Base-by-base conservation (phyloP, 139 green algal species). In the Astrephomene gubernaculifera region DNA sequence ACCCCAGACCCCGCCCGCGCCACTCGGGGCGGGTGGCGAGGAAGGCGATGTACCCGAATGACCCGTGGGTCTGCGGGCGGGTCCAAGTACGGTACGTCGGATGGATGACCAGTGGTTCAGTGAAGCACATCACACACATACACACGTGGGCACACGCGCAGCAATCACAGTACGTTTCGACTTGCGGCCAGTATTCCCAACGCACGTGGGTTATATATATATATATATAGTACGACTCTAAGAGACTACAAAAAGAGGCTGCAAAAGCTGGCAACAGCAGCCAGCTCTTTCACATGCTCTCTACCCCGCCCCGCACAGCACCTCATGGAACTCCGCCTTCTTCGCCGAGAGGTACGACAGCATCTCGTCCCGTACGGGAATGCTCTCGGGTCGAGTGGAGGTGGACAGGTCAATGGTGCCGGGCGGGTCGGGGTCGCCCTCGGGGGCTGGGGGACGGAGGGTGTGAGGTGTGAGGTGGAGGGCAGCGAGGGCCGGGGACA, bases 11-110 rank as follows among this genome's bases (percentile, higher is more conserved):
- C 60, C 39, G 72, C 60, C 75, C 75, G 14, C 24, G 43, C 53
- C 14, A 73, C 75, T 72, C 75, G 2, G 75, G 75, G 5, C 60
- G 60, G 21, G 41, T 35, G 57, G 39, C 57, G 29, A 83, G 57
- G 60, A 83, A 83, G 38, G 39, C 41, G 29, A 83, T 24, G 75
- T 83, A 83, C 75, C 63, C 60, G 75, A 83, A 83, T 21, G 75
- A 39, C 10, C 75, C 75, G 29, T 63, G 75, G 36, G 57, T 27
- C 75, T 83, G 54, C 67, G 61, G 57, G 29, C n/a, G 21, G n/a
- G 21, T 31, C 7, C 57, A 67, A n/a, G n/a, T n/a, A n/a, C n/a
- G n/a, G n/a, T n/a, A n/a, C n/a, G n/a, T n/a, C n/a, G n/a, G n/a
- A n/a, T n/a, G n/a, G n/a, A n/a, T n/a, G n/a, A n/a, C n/a, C n/a